phyloP scores from a whole-genome alignment of 2,329 filamentous ascomycete genomes.

The Westerdykella ornata region DNA sequence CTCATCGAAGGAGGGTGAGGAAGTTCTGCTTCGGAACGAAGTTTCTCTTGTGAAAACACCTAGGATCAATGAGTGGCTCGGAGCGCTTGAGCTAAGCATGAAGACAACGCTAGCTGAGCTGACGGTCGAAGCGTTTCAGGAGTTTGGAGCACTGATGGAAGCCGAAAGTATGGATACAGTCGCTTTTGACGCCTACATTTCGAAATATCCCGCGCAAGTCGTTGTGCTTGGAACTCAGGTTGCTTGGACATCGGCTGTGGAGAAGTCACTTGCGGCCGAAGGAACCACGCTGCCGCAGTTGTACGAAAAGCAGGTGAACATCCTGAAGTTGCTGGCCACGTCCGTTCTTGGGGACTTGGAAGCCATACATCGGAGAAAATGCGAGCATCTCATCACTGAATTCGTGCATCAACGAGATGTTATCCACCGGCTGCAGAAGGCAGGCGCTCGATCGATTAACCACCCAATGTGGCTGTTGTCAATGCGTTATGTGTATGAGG shows the following conservation, averaged over 20 bases:
- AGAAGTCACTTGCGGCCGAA: slow-evolving; percentile 65
- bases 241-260: slow-evolving; percentile 85
- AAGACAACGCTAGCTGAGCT: slow-evolving; percentile 88
- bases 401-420: slow-evolving; percentile 96
- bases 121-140: slow-evolving; percentile 74
- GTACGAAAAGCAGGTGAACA: slow-evolving; percentile 74
- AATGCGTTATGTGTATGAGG: slow-evolving; percentile 89
- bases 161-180: slow-evolving; percentile 62
- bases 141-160: slow-evolving; percentile 72
- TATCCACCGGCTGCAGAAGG: slow-evolving; percentile 75
- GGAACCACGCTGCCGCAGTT: slow-evolving; percentile 63
- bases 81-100: slow-evolving; percentile 85
- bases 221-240: slow-evolving; percentile 91
- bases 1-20: slow-evolving; percentile 90
- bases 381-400: slow-evolving; percentile 96
- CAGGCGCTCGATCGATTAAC: slow-evolving; percentile 64
- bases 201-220: slow-evolving; percentile 82
- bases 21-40: slow-evolving; percentile 78
- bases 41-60: slow-evolving; percentile 91
- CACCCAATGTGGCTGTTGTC: slow-evolving; percentile 92
- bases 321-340: slow-evolving; percentile 77
- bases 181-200: slow-evolving; percentile 73
- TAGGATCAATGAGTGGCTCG: slow-evolving; percentile 98
- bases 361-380: slow-evolving; percentile 85
- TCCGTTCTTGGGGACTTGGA: slow-evolving; percentile 88